These are phyloP conservation scores for Chrysoporthe puriensis DNA, from an alignment of 2,329 filamentous ascomycete genomes.

Conservation along the genomic window DNA sequence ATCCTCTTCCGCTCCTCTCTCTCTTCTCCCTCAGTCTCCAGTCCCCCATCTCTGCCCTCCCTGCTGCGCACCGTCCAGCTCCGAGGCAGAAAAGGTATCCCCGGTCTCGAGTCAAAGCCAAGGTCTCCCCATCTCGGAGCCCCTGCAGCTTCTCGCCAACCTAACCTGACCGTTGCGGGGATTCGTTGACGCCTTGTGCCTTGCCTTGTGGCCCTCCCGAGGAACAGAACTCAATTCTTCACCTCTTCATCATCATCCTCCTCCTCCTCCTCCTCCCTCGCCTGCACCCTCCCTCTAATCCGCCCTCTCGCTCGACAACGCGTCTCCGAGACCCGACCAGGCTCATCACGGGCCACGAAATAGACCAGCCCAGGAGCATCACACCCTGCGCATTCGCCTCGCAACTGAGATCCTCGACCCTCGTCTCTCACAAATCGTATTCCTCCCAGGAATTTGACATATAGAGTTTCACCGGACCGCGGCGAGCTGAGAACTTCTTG, in stretches of 20 bases:
- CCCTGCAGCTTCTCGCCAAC: constrained; percentile 4
- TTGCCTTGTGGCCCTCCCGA: constrained; percentile 3
- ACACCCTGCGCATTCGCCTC: background rate
- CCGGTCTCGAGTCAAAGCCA: constrained; percentile 1
- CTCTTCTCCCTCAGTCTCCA: background rate
- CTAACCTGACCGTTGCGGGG: constrained; percentile 3
- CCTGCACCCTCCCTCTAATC: background rate
- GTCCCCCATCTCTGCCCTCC: background rate
- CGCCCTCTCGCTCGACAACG: background rate
- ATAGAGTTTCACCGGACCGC: background rate
- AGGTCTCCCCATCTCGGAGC: background rate
- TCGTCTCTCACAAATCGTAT: background rate
- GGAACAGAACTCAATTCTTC: background rate
- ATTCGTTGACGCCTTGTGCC: constrained; percentile 12
- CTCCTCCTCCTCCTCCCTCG: background rate
- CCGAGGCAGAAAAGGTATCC: background rate
- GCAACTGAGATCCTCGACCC: background rate
- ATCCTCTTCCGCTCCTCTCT: constrained; percentile 5
- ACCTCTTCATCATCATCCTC: background rate
- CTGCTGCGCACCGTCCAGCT: background rate
- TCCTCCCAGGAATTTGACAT: background rate
- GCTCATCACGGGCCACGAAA: background rate
- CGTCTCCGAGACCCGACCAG: background rate
- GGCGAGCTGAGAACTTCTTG: background rate
- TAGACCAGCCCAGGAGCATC: background rate